These are phyloP conservation scores for Cryptococcus sp. DNA, from an alignment of 1,284 basidiomycete species.

Conservation along the genomic window DNA sequence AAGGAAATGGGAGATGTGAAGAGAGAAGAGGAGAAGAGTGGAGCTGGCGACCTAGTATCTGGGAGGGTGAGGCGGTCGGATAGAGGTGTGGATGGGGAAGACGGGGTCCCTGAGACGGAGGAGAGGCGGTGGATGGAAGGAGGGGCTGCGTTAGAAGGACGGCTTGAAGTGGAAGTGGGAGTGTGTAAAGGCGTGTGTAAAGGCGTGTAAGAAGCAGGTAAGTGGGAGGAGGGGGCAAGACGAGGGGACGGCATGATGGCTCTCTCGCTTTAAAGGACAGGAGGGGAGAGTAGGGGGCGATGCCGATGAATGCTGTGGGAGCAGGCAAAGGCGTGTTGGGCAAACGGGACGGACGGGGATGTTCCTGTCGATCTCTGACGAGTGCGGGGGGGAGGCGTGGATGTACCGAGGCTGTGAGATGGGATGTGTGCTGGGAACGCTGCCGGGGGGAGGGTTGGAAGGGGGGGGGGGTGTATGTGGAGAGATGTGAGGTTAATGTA, in stretches of 20 bases:
- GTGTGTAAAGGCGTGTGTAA: not conserved
- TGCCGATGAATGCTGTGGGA: too few species aligned
- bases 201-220: not conserved
- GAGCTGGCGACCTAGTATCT: not conserved
- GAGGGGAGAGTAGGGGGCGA: too few species aligned
- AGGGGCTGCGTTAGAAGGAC: not conserved
- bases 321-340: too few species aligned
- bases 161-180: not conserved
- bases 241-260: too few species aligned
- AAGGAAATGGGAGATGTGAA: not conserved
- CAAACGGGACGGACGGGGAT: too few species aligned
- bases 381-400: not conserved
- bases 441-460: too few species aligned
- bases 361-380: not conserved
- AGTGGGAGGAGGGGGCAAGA: too few species aligned
- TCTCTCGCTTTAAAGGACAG: too few species aligned
- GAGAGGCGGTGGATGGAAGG: constrained; percentile 1
- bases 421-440: too few species aligned
- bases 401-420: not conserved
- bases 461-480: not conserved
- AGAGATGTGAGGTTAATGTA: not conserved
- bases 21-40: not conserved
- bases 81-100: not conserved
- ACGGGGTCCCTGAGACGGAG: not conserved
- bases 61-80: not conserved